A percentile compares a stretch with the other conserved stretches of the same genome.
These are phyloP conservation scores for Orobanche coerulescens DNA, from an alignment of 257 asterid genomes.

Conservation along the genomic window DNA sequence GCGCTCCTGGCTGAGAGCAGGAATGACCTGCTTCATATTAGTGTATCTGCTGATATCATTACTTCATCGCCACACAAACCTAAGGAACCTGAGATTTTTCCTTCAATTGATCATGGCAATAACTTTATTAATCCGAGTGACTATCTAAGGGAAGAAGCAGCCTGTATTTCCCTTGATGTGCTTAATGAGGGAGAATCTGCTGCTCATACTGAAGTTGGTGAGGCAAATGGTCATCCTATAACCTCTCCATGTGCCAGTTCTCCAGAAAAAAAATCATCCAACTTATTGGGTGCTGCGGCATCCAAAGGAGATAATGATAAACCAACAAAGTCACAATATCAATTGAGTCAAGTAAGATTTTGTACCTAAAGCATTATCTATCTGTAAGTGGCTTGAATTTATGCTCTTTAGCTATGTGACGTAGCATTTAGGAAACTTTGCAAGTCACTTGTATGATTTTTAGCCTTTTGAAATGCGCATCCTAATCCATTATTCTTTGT, in stretches of 20 bases:
- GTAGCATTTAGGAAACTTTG: conserved; percentile 12
- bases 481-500: not conserved
- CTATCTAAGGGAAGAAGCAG: conserved; percentile 23
- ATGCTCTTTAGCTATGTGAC: conserved; percentile 15
- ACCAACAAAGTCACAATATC: conserved; percentile 33
- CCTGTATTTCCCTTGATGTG: conserved; percentile 16
- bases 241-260: conserved; percentile 18
- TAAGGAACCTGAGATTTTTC: conserved; percentile 20
- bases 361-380: not conserved
- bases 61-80: conserved; percentile 32
- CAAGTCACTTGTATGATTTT: conserved; percentile 2
- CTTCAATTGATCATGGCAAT: conserved; percentile 30
- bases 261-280: conserved; percentile 25
- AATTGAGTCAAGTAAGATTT: conserved; percentile 38
- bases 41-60: conserved; percentile 33
- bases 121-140: conserved; percentile 20
- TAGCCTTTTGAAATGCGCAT: not conserved
- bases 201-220: conserved; percentile 25
- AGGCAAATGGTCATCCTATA: conserved; percentile 30
- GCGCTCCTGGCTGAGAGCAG: conserved; percentile 56
- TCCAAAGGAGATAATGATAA: conserved; percentile 26
- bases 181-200: conserved; percentile 32
- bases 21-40: conserved; percentile 28
- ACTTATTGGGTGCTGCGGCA: conserved; percentile 27
- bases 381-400: conserved; percentile 14